A percentile compares a stretch with the other conserved stretches of the same genome.
Evolutionary conservation across 202 grass and related monocot species (phyloP).

Genomic region (Cymbopogon flexuosus): DNA sequence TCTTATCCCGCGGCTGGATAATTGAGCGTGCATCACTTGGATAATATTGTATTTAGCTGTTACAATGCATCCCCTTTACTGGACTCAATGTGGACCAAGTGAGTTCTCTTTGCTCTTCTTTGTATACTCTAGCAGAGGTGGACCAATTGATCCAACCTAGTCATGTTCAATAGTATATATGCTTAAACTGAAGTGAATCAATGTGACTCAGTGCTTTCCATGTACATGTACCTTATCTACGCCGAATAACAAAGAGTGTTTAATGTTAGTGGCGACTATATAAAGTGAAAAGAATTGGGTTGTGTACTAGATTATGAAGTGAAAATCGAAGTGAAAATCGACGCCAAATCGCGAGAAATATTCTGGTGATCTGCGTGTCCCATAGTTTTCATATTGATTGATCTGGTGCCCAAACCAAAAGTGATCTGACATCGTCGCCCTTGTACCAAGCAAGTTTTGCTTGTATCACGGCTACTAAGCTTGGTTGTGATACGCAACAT

Average conservation of each 20-base stretch:
- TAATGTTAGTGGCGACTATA: neutral
- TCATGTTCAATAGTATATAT: neutral
- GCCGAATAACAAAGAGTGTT: neutral
- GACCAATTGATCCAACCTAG: constrained; percentile 12
- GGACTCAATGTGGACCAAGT: constrained; percentile 27
- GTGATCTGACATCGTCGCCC: neutral
- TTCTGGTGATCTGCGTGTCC: neutral
- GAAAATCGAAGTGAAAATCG: neutral
- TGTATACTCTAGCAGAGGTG: constrained; percentile 15
- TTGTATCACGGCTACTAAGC: neutral
- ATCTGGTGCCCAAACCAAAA: neutral
- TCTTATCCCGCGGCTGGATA: constrained; percentile 1
- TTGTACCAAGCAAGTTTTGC: neutral
- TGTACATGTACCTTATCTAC: neutral
- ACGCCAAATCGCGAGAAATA: neutral
- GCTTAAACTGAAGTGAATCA: neutral
- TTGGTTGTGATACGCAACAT: neutral
- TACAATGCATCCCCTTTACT: constrained; percentile 14
- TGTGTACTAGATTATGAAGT: neutral
- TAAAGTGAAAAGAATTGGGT: neutral
- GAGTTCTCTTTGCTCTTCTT: constrained; percentile 2
- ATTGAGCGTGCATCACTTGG: constrained; percentile 2
- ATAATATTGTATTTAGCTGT: constrained; percentile 27
- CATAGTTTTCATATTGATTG: neutral
- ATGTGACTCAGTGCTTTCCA: constrained; percentile 2